Percentiles rank a stretch among this genome's conserved stretches.
These are phyloP conservation scores for Neurospora sp. DNA, from an alignment of 495 filamentous ascomycete species.

Conservation along the genomic window DNA sequence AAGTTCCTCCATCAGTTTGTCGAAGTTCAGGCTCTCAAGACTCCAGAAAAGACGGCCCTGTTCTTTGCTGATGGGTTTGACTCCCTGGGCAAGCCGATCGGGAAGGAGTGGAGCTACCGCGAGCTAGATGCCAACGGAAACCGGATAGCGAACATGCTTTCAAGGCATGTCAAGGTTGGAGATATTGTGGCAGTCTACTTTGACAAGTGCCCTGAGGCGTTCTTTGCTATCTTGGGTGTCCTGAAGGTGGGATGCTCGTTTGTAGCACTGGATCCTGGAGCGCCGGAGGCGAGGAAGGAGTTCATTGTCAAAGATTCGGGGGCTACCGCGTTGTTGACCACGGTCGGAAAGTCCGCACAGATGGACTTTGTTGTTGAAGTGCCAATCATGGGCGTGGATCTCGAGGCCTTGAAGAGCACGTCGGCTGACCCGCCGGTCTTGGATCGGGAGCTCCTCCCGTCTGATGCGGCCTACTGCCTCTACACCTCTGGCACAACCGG, in stretches of 20 bases:
- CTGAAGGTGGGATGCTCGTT: constrained; percentile 77
- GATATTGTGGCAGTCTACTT: constrained; percentile 67
- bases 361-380: constrained; percentile 21
- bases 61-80: constrained; percentile 45
- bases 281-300: constrained; percentile 49
- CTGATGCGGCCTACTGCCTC: constrained; percentile 56
- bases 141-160: constrained; percentile 46
- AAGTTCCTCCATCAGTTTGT: constrained; percentile 53
- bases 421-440: constrained; percentile 16
- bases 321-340: constrained; percentile 41
- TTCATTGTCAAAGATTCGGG: constrained; percentile 58
- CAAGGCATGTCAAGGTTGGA: constrained; percentile 28
- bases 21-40: constrained; percentile 30
- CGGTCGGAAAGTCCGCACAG: constrained; percentile 13
- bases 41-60: constrained; percentile 43
- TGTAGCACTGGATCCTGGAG: constrained; percentile 59
- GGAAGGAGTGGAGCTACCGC: constrained; percentile 48
- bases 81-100: constrained; percentile 12
- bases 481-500: constrained; percentile 82
- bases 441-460: constrained; percentile 20
- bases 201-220: constrained; percentile 69
- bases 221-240: constrained; percentile 68
- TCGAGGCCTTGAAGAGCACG: constrained; percentile 13
- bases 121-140: constrained; percentile 53
- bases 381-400: constrained; percentile 31